Conservation (phyloP, 768 basidiomycete species). For the Auricularia sp. region DNA sequence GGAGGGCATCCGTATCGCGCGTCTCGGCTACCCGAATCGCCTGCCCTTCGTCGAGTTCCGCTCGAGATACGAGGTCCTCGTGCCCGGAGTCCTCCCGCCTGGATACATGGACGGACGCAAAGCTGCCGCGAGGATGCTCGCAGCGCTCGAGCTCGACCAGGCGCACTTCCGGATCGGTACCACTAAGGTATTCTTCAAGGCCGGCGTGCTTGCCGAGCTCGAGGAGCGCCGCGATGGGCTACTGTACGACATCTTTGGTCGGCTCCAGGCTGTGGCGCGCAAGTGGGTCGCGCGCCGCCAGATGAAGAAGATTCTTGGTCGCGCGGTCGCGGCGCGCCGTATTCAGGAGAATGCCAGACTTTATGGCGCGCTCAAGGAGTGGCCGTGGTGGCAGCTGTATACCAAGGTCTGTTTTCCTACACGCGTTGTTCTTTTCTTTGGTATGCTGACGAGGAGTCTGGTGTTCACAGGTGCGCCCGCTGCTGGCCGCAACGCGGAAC, state of each 20-base stretch:
- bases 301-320: constrained; percentile 89
- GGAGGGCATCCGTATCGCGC: constrained; percentile 95
- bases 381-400: constrained; percentile 99
- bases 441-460: constrained; percentile 5
- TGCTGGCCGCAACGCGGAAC: constrained; percentile 83
- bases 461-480: constrained; percentile 61
- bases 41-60: constrained; percentile 96
- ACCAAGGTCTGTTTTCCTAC: constrained; percentile 52
- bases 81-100: constrained; percentile 83
- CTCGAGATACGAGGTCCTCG: constrained; percentile 91
- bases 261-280: constrained; percentile 76
- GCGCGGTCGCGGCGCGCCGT: constrained; percentile 81
- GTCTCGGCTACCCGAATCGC: constrained; percentile 93
- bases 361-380: constrained; percentile 81
- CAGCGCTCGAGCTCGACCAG: constrained; percentile 79
- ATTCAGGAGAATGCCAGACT: constrained; percentile 91
- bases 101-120: constrained; percentile 98
- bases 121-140: constrained; percentile 85
- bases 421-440: neutral
- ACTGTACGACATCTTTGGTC: constrained; percentile 83
- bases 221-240: constrained; percentile 85
- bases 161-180: constrained; percentile 83
- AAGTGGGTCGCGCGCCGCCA: constrained; percentile 82
- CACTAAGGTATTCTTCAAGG: constrained; percentile 99
- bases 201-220: constrained; percentile 90